Conservation (phyloP, 148 eudicot species). For the Vaccinium macrocarpon region DNA sequence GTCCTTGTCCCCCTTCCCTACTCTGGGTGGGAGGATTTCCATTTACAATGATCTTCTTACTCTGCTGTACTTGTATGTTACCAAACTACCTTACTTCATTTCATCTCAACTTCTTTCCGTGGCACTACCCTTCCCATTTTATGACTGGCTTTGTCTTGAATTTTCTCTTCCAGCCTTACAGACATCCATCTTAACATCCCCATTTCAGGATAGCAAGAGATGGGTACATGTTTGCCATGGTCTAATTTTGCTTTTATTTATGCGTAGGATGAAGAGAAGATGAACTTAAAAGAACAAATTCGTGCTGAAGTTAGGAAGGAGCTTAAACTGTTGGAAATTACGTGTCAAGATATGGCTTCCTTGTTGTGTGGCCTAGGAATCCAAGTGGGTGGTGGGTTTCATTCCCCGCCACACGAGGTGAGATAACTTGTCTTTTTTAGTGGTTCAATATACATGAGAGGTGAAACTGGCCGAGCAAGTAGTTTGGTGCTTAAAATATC, state of each 20-base stretch:
- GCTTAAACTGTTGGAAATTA: constrained; percentile 45
- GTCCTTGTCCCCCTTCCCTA: background rate
- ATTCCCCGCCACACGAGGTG: constrained; percentile 59
- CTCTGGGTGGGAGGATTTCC: background rate
- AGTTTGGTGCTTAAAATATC: background rate
- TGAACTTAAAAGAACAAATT: constrained; percentile 61
- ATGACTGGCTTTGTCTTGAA: background rate
- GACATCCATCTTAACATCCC: background rate
- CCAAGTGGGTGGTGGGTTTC: constrained; percentile 34
- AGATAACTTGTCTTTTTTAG: constrained; percentile 16
- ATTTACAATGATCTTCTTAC: background rate
- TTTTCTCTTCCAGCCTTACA: background rate
- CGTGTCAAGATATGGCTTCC: constrained; percentile 58
- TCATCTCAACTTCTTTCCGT: background rate
- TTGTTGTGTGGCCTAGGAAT: constrained; percentile 65
- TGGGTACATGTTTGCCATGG: background rate
- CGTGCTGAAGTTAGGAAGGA: constrained; percentile 58
- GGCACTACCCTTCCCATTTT: background rate
- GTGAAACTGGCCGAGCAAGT: constrained; percentile 5
- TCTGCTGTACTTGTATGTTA: background rate
- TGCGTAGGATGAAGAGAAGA: constrained; percentile 67
- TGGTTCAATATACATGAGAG: background rate
- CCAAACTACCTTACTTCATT: background rate
- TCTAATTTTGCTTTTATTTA: constrained; percentile 6
- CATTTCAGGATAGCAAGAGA: background rate